phyloP scores from a whole-genome alignment of 2,329 filamentous ascomycete species.

The Claviceps pusilla region DNA sequence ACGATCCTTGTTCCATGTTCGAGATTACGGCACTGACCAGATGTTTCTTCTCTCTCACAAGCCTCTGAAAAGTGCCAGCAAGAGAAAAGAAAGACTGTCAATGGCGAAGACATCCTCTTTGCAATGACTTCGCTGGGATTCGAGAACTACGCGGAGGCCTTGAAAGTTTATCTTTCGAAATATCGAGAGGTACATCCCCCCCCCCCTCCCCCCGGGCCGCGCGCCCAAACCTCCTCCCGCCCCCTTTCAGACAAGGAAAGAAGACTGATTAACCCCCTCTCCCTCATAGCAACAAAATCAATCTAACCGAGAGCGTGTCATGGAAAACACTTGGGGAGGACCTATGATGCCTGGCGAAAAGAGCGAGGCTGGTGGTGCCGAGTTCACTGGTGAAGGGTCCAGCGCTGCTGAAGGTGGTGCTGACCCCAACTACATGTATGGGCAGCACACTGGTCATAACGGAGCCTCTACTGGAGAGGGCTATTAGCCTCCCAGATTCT shows the following conservation, averaged over 20 bases:
- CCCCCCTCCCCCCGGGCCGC: not conserved
- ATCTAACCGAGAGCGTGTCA: slow-evolving; percentile 24
- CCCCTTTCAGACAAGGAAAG: not conserved
- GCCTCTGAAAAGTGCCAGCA: slow-evolving; percentile 98
- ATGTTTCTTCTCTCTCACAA: slow-evolving; percentile 22
- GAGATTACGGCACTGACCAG: not conserved
- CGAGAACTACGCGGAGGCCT: slow-evolving; percentile 93
- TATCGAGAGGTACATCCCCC: slow-evolving; percentile 74
- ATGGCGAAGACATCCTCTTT: slow-evolving; percentile 95
- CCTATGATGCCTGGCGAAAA: slow-evolving; percentile 20
- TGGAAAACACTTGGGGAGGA: slow-evolving; percentile 20
- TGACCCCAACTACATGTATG: slow-evolving; percentile 37
- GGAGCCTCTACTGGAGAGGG: slow-evolving; percentile 37
- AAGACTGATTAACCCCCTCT: not conserved
- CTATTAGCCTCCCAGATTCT: slow-evolving; percentile 23
- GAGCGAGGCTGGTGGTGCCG: slow-evolving; percentile 19
- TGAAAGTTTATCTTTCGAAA: slow-evolving; percentile 95
- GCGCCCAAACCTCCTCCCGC: not conserved
- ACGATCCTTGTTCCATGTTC: not conserved
- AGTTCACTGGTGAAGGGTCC: slow-evolving; percentile 28
- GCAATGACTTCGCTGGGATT: slow-evolving; percentile 98
- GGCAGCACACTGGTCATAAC: slow-evolving; percentile 41
- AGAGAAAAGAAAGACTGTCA: slow-evolving; percentile 98
- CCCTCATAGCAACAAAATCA: slow-evolving; percentile 25
- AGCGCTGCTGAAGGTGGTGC: slow-evolving; percentile 25